Evolutionary conservation across 352 stramenopile genomes (phyloP).

Genomic region (Phytophthora ramorum): DNA sequence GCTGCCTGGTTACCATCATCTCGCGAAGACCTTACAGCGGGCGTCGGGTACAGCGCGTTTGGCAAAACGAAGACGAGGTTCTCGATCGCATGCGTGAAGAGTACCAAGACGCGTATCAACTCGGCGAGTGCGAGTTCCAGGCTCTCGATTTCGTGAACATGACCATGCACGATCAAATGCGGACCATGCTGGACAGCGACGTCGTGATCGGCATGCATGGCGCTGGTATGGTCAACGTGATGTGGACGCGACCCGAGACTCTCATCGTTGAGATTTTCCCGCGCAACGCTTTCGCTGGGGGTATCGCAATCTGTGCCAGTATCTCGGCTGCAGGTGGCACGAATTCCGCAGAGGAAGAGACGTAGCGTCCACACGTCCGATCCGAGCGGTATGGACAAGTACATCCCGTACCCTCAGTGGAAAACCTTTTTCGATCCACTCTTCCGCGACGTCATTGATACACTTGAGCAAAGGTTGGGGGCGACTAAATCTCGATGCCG

Average conservation of each 20-base stretch:
- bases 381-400: conserved; percentile 58
- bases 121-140: conserved; percentile 47
- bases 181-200: conserved; percentile 60
- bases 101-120: conserved; percentile 38
- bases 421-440: conserved; percentile 57
- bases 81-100: conserved; percentile 45
- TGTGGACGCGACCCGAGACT: conserved; percentile 61
- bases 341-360: conserved; percentile 51
- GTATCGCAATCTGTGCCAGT: conserved; percentile 79
- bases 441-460: conserved; percentile 30
- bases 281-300: conserved; percentile 54
- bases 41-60: conserved; percentile 56
- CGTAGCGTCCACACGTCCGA: conserved; percentile 30
- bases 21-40: conserved; percentile 55
- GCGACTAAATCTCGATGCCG: not conserved
- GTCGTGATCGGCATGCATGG: conserved; percentile 83
- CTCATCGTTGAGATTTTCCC: conserved; percentile 78
- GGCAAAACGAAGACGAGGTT: conserved; percentile 65
- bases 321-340: conserved; percentile 65
- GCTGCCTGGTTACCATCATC: conserved; percentile 56
- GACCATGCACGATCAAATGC: conserved; percentile 64
- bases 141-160: conserved; percentile 68
- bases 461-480: conserved; percentile 13
- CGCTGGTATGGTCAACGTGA: conserved; percentile 76
- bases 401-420: conserved; percentile 56